Evolutionary conservation across 179 eudicot genomes (phyloP), one percentile per base, ranked within the genome.

Genomic region (Corrigiola litoralis): DNA sequence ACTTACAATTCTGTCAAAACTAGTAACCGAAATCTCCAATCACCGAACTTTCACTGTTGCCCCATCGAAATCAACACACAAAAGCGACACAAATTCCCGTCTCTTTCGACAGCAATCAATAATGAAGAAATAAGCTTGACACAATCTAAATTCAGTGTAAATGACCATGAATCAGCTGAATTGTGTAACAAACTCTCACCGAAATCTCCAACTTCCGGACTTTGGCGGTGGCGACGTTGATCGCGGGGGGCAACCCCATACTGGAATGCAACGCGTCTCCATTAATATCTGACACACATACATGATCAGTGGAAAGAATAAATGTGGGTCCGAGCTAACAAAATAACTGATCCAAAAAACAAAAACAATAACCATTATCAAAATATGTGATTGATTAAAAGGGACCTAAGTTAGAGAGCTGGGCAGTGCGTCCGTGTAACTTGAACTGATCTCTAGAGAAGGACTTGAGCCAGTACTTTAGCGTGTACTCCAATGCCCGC

Each of bases 381-480:
- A 3, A 34, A 1, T 38, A 38, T 20, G 2, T 2, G 17, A 21
- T 11, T 0, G 11, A 37, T 12, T 27, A 17, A 23, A 20, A 16
- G 4, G 4, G 58, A 89, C 99, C 99, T 79, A 94, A 61, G 83
- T 94, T 90, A 65, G 95, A 94, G 42, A 94, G 97, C 66, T 94
- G 99, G n/a, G 57, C 99, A 20, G 89, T 88, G 1, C 87, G 91
- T 12, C 99, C 99, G 63, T 94, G 91, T 44, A 88, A 73, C 77
- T 94, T 94, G 78, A 94, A 94, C 89, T 94, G 99, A 88, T 94
- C 99, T 78, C 99, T 80, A 48, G 82, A 52, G 66, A 94, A 94
- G 0, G 99, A 94, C 76, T 88, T 94, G 59, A 94, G 76, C 99
- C 99, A 94, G 72, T 94, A 94, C 84, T 91, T 91, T 18, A 94